A percentile compares a stretch with the other conserved stretches of the same genome.
phyloP scores from a whole-genome alignment of 306 rosid species.

The Dicorynia guianensis region DNA sequence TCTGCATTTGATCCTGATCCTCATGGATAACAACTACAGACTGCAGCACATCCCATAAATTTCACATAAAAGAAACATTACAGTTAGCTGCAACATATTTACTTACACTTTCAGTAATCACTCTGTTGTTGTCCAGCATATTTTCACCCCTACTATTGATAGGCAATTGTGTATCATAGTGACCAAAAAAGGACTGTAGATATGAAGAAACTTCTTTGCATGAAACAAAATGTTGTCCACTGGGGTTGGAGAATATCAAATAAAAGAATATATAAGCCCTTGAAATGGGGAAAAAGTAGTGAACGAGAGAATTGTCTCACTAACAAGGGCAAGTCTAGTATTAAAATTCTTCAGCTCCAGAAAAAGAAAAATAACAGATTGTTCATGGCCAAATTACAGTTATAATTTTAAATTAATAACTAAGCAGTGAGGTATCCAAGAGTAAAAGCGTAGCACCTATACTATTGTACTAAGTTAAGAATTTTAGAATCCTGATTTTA shows the following conservation, averaged over 20 bases:
- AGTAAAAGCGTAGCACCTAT: no score
- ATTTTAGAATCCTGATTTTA: no score
- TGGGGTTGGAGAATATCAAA: conserved; percentile 69
- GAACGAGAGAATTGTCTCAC: no score
- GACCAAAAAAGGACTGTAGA: not conserved
- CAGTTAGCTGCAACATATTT: conserved; percentile 19
- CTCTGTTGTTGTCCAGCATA: conserved; percentile 42
- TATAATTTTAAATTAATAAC: no score
- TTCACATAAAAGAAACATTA: conserved; percentile 26
- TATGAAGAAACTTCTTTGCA: no score
- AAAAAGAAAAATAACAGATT: no score
- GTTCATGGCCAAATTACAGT: no score
- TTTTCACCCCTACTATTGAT: conserved; percentile 48
- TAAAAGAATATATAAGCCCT: conserved; percentile 31
- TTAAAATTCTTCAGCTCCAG: not conserved
- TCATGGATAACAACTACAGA: conserved; percentile 50
- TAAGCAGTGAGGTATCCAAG: no score
- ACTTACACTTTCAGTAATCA: conserved; percentile 57
- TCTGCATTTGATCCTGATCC: conserved; percentile 54
- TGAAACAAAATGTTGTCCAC: conserved; percentile 41
- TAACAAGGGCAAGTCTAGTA: no score
- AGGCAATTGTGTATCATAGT: conserved; percentile 37
- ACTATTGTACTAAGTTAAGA: no score
- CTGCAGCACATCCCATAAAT: conserved; percentile 57
- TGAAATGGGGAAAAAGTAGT: conserved; percentile 27